Base-by-base conservation (phyloP, 352 stramenopile genomes). In the Blastocystis sp. region DNA sequence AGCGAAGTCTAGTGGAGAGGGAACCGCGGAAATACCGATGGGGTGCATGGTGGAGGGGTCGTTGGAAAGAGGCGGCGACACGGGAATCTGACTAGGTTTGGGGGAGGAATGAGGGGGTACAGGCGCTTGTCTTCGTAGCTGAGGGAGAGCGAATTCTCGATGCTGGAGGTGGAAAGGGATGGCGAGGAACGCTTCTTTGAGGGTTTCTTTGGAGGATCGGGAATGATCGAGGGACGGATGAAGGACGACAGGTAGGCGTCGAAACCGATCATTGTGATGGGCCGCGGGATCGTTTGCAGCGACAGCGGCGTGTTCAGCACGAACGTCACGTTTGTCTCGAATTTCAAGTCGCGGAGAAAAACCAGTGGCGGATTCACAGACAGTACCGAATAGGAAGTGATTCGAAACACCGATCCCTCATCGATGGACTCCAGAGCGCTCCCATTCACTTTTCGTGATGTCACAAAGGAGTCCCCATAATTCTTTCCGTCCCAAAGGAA, bases 401-500 rank as follows among this genome's bases (percentile, higher is more conserved):
- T 44, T 18, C 36, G 24, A 40, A 81, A n/a, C 21, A 81, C 46
- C 21, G 53, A 48, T 1, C 69, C 69, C n/a, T 48, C 69, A 7
- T 18, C 4, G 14, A 63, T 32, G 1, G 2, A 44, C 8, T 14
- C 8, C 6, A 46, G 46, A 44, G 34, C 18, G 44, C 40, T 14
- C 14, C 40, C 48, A 64, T 49, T 46, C 16, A 40, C 48, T 29
- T 75, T 51, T 38, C 32, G 21, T 7, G 42, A 53, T 75, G 42
- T 49, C 44, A 81, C 34, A 64, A 81, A 81, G 2, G 24, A 42
- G 29, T 54, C 16, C 6, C 42, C 44, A 57, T 64, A 81, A 8
- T 21, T n/a, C n/a, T 63, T 51, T 18, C 69, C 69, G 34, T 81
- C 69, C 69, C 69, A 81, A n/a, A 81, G 3, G 38, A 81, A 81